Base-by-base conservation (phyloP, 352 stramenopile genomes). In the Elongisporangium undulatum region DNA sequence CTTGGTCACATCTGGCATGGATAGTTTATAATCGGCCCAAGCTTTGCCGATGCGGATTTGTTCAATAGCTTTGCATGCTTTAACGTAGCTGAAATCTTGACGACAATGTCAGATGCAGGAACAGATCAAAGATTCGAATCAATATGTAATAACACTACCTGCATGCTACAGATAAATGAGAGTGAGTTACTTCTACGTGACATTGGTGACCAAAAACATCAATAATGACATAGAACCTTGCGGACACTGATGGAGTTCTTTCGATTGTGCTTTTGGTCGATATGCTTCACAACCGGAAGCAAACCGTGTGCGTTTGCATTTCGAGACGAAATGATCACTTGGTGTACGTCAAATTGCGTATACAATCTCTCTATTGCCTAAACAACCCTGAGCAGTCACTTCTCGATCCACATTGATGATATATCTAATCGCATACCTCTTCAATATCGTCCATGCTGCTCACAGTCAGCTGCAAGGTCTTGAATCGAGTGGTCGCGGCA, bases 21-120 rank as follows among this genome's bases (percentile, higher is more conserved):
- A 62, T 10, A 68, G 51, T 23, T 66, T 63, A 41, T 58, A 61
- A 23, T 75, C 71, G 39, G 56, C 59, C 53, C 66, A 73, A 54
- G 56, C 67, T 48, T 63, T 64, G 15, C 82, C 79, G 41, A 95
- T 85, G 23, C 78, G 75, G 17, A 91, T 62, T 26, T 70, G 66
- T 55, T 90, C 82, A 45, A 95, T 89, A 48, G 67, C 63, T 75
- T 89, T 74, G 23, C 77, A 90, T 12, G 75, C 82, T 61, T 90
- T 91, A 6, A 76, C 26, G 48, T 85, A 94, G 53, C 66, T 86
- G 59, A 92, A 95, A 53, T 95, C 86, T 95, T 59, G 22, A 62
- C 10, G 39, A 34, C 16, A 4, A 53, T 41, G 19, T 50, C 17
- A 61, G 34, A 3, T n/a, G 12, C n/a, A 64, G 6, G 13, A 17